phyloP scores from a whole-genome alignment of 305 asterid genomes.

The Fraxinus sp. region DNA sequence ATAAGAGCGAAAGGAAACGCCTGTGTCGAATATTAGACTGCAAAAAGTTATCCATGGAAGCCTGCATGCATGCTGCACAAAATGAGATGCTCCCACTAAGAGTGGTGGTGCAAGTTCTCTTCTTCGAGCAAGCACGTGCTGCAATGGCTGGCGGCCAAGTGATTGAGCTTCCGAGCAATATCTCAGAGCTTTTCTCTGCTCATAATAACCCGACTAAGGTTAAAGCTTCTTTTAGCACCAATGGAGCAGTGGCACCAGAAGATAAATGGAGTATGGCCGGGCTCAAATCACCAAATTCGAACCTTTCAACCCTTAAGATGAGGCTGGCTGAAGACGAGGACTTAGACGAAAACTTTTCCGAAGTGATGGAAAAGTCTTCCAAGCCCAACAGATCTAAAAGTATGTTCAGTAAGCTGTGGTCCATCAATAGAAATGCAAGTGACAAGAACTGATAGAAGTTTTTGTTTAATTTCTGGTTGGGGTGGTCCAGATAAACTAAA shows the following conservation, averaged over 20 bases:
- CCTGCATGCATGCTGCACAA: conserved; percentile 94
- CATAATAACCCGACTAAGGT: conserved; percentile 49
- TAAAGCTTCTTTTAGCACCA: conserved; percentile 37
- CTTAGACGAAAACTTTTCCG: conserved; percentile 24
- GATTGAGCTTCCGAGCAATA: conserved; percentile 67
- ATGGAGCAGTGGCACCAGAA: conserved; percentile 34
- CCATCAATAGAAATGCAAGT: conserved; percentile 47
- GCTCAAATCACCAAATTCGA: conserved; percentile 63
- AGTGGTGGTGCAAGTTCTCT: conserved; percentile 91
- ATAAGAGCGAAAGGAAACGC: conserved; percentile 77
- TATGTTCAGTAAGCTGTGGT: conserved; percentile 85
- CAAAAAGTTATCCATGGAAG: conserved; percentile 74
- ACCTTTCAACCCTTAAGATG: conserved; percentile 69
- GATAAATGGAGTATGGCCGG: conserved; percentile 78
- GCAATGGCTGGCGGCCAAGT: conserved; percentile 64
- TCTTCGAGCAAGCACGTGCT: conserved; percentile 89
- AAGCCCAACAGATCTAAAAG: conserved; percentile 63
- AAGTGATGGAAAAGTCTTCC: conserved; percentile 41
- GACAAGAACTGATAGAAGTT: conserved; percentile 51
- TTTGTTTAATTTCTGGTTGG: conserved; percentile 17
- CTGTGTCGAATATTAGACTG: conserved; percentile 74
- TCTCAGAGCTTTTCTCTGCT: conserved; percentile 63
- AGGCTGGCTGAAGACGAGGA: conserved; percentile 73
- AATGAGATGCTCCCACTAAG: conserved; percentile 87
- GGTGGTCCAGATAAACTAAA: conserved; percentile 8